Percentiles rank a stretch among this genome's conserved stretches.
These are phyloP conservation scores for Haplosporangium sp. DNA, from an alignment of 371 early-diverging fungal species.

Conservation along the genomic window DNA sequence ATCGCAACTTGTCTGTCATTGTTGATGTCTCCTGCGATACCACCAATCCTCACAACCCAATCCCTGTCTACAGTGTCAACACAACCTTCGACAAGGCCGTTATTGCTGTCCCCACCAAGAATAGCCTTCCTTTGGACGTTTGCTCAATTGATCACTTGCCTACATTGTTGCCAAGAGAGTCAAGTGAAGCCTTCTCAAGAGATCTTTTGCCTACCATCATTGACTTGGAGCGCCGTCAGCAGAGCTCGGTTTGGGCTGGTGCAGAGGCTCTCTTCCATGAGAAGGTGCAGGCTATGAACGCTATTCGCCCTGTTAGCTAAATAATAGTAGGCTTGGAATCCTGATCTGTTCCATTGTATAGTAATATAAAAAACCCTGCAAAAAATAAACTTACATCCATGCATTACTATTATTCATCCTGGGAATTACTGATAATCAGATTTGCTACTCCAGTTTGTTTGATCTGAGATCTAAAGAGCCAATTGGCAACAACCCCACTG, in stretches of 20 bases:
- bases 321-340: background rate
- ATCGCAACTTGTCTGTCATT: slow-evolving; percentile 83
- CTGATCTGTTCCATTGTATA: slow-evolving; percentile 2
- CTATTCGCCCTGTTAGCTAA: background rate
- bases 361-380: background rate
- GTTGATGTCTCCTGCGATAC: slow-evolving; percentile 97
- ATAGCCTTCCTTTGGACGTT: slow-evolving; percentile 82
- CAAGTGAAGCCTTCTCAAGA: slow-evolving; percentile 85
- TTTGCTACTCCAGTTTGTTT: too few species aligned
- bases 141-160: slow-evolving; percentile 98
- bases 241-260: slow-evolving; percentile 86
- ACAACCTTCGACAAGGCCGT: slow-evolving; percentile 95
- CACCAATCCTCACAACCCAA: slow-evolving; percentile 97
- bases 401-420: background rate
- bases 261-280: slow-evolving; percentile 87
- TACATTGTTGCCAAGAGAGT: slow-evolving; percentile 93
- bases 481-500: slow-evolving; percentile 7
- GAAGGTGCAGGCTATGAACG: slow-evolving; percentile 63
- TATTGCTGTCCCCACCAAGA: slow-evolving; percentile 71
- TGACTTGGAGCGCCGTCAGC: slow-evolving; percentile 69
- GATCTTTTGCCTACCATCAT: slow-evolving; percentile 90
- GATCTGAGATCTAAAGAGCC: background rate
- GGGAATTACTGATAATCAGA: background rate
- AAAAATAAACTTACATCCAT: background rate
- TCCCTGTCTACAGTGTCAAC: slow-evolving; percentile 91